Evolutionary conservation across 345 rosid genomes (phyloP).

Genomic region (Eucalyptus pauciflora): DNA sequence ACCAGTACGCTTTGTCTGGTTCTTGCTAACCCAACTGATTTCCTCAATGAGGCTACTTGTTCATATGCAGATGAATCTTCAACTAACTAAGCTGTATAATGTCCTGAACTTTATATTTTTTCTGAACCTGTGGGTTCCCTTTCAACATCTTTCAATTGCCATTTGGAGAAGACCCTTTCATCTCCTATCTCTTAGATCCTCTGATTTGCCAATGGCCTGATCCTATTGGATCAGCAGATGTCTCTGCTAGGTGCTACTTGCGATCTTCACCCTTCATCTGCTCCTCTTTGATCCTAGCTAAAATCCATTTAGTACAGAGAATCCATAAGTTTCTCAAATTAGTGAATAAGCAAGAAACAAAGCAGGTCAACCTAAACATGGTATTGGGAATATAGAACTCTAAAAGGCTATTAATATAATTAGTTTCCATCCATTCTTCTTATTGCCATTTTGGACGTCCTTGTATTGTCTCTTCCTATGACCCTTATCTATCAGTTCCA

Average conservation of each 20-base stretch:
- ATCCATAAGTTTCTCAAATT: neutral
- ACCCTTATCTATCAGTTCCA: neutral
- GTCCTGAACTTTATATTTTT: neutral
- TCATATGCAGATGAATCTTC: neutral
- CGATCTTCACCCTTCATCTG: neutral
- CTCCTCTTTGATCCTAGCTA: neutral
- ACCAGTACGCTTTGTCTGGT: neutral
- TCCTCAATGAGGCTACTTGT: neutral
- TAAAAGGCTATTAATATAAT: neutral
- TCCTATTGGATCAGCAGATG: neutral
- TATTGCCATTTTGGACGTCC: neutral
- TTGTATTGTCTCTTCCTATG: neutral
- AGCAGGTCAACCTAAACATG: neutral
- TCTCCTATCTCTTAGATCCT: neutral
- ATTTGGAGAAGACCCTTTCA: neutral
- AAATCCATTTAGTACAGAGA: neutral
- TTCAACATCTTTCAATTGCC: neutral
- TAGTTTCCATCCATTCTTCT: neutral
- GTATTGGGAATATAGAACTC: neutral
- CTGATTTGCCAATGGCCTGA: neutral
- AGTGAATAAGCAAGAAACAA: neutral
- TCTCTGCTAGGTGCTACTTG: neutral
- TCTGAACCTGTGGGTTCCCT: neutral
- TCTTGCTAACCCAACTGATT: neutral
- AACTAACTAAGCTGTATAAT: neutral